Evolutionary conservation across 2,329 filamentous ascomycete species (phyloP), one percentile per base, ranked within the genome.

Genomic region (Mariannaea sp.): DNA sequence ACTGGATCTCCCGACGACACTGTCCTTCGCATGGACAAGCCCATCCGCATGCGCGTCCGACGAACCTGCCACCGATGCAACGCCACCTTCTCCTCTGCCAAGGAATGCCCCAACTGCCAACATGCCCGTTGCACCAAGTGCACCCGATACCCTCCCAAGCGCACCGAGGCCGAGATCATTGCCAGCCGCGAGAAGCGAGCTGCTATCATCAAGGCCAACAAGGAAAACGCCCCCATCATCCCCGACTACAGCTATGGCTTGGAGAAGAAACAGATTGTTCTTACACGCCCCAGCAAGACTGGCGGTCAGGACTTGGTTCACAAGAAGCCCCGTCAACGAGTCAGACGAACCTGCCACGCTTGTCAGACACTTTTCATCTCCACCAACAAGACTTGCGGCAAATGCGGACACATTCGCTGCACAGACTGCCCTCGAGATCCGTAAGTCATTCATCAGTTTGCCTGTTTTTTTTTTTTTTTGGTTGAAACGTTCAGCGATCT

Each of bases 101-200:
- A 87, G 73, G 79, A 87, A 55, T 96, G 92, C 73, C 72, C 80
- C 59, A 83, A 83, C 61, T 97, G 92, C 75, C 81, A 88, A 62
- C 92, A 97, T 73, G 77, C 78, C 40, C 84, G 90, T 61, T 97
- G 92, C 81, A 88, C 84, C 67, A 85, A 88, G 66, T 97, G 92
- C 70, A 83, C 85, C 22, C 85, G 90, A 49, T 84, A 88, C 65
- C 92, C 92, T 27, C 77, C 82, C 47, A 85, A 86, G 74, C 84
- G 82, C 61, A 80, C 75, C 64, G 80, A 84, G 60, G 77, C 77
- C 57, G 78, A 83, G 66, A 75, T 76, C 61, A 71, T 79, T 54
- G 78, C 78, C 61, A 79, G 77, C 67, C 78, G 80, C 46, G 77
- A 79, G 67, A 75, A 71, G 62, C 77, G 78, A 59, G 77, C 79